Evolutionary conservation across 75 land plant genomes (phyloP), one percentile per base, ranked within the genome.

Genomic region (Sequoia sempervirens): DNA sequence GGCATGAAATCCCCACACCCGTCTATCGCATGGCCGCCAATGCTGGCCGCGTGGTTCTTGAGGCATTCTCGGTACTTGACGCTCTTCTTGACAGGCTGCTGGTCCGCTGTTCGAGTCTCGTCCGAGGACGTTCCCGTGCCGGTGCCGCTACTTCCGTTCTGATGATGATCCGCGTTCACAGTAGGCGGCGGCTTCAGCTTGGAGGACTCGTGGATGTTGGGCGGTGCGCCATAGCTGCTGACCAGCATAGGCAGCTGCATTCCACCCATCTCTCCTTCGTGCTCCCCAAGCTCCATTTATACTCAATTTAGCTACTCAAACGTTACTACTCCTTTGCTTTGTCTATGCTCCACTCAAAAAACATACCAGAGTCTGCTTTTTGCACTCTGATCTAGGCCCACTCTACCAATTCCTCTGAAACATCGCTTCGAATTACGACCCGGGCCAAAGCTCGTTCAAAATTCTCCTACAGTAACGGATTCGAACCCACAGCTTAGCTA

Each of bases 1-100:
- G 94, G 91, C 94, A 93, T 93, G 83, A 93, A 93, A 86, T 93
- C 95, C 7, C 94, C 91, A 73, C 94, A 93, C n/a, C 94, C 94
- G 58, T 93, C 94, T 26, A 87, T 68, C 5, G 94, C 91, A 52
- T 88, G 91, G 0, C 90, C 93, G 0, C 94, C 94, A 20, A 92
- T 50, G 72, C 84, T 87, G 20, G 88, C 91, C 17, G 93, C 94
- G 82, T 93, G 94, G 84, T 93, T 93, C 84, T 87, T 89, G 72
- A 88, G 78, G 53, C 94, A 93, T 54, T 93, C 94, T 43, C 89
- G 41, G 45, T 92, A 92, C 82, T 87, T 84, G 38, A 84, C 89
- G n/a, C 82, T 64, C 28, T 56, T 80, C 14, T 54, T 85, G 4
- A 53, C 64, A 13, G 52, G 37, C 46, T 45, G 47, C 28, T 40